Base-by-base conservation (phyloP, 257 asterid species). In the Nicotiana obtusifolia region DNA sequence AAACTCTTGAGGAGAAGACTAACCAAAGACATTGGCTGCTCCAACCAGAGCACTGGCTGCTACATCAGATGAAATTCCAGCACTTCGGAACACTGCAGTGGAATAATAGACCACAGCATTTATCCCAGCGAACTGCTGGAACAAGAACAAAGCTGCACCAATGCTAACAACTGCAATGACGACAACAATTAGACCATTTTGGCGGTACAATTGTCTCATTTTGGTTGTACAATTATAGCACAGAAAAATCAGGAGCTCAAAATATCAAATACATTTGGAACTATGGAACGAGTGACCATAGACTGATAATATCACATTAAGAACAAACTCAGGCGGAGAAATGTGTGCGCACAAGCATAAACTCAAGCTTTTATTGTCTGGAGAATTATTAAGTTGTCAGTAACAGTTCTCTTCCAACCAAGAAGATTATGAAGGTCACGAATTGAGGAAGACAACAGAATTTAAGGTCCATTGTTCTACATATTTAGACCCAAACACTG, bases 11-110 rank as follows among this genome's bases (percentile, higher is more conserved):
- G 67, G 22, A 49, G 41, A 80, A 80, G 59, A 85, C 98, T 88
- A 80, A 95, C 99, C 99, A 82, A 95, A 82, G 81, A 95, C 99
- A 77, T 95, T 95, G 77, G 98, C 88, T 24, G 99, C 96, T 76
- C 99, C 99, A 85, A 95, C 99, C 56, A 95, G 88, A 86, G 98
- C 97, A 84, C 97, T 95, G 75, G 97, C 97, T 71, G 98, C 97
- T 81, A 95, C 92, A 85, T 95, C 97, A 65, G 99, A 95, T 82
- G 95, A 80, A 82, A 95, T 88, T 84, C 99, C 99, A 85, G 96
- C 98, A 84, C 93, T 91, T 14, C 97, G 97, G 90, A 95, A 95
- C 53, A 95, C 98, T 2, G 99, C 85, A 41, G 99, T 95, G 66
- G 99, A 95, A 82, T 93, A 95, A 77, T 95, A 95, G 79, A 95